Evolutionary conservation across 257 asterid genomes (phyloP).

Genomic region (Plectranthus barbatus): DNA sequence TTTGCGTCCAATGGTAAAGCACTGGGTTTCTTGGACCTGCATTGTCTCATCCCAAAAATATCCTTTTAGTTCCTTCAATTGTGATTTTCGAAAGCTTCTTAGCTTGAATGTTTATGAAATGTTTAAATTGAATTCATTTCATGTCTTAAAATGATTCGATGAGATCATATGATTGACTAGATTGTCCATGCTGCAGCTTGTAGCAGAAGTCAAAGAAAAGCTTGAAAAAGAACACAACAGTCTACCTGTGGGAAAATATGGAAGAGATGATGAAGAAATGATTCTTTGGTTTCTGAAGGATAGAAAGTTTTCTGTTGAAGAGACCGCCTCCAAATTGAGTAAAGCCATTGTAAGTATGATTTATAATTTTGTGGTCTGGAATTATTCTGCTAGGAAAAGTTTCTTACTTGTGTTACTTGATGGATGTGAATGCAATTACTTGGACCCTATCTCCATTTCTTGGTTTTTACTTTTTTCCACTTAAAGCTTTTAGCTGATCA

Average conservation of each 20-base stretch:
- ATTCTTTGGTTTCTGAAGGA: slow-evolving; percentile 91
- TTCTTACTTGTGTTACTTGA: not conserved
- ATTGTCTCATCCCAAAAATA: not conserved
- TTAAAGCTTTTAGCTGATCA: not conserved
- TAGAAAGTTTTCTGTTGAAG: slow-evolving; percentile 63
- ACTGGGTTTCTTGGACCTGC: not conserved
- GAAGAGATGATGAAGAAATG: slow-evolving; percentile 92
- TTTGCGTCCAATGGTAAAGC: not conserved
- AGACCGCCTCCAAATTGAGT: slow-evolving; percentile 61
- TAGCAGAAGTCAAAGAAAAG: slow-evolving; percentile 67
- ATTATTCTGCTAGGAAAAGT: not conserved
- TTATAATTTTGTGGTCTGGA: not conserved
- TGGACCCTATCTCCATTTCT: not conserved
- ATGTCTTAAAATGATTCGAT: not conserved
- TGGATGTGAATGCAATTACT: not conserved
- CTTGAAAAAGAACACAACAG: slow-evolving; percentile 52
- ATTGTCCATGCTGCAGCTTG: slow-evolving; percentile 46
- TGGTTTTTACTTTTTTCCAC: not conserved
- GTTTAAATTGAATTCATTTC: not conserved
- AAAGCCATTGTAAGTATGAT: slow-evolving; percentile 67
- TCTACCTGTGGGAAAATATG: slow-evolving; percentile 81
- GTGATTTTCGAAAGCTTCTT: not conserved
- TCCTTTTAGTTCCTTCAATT: not conserved
- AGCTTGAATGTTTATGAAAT: not conserved
- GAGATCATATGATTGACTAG: slow-evolving; percentile 6